phyloP scores from a whole-genome alignment of 352 stramenopile species.

The Globisporangium orthogonon region DNA sequence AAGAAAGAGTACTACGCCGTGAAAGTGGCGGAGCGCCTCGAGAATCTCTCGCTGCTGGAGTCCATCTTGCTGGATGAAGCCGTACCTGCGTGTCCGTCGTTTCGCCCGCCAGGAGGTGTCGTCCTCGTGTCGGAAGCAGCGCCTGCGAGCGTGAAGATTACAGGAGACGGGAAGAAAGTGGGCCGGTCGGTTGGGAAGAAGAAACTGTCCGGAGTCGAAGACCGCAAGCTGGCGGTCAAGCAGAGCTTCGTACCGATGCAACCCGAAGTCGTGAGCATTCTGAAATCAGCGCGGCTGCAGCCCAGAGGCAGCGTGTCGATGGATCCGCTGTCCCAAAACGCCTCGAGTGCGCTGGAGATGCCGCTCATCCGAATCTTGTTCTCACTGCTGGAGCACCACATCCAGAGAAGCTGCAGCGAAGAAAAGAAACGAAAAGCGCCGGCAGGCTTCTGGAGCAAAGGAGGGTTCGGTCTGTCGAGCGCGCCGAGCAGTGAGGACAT shows the following conservation, averaged over 20 bases:
- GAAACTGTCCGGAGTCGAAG: conserved; percentile 5
- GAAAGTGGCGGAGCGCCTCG: conserved; percentile 36
- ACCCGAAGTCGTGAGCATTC: conserved; percentile 27
- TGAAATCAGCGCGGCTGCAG: conserved; percentile 18
- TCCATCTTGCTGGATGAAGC: conserved; percentile 30
- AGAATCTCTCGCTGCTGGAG: conserved; percentile 37
- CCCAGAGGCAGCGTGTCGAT: not conserved
- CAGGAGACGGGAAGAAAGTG: conserved; percentile 15
- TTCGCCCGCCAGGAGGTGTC: conserved; percentile 19
- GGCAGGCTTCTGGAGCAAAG: conserved; percentile 6
- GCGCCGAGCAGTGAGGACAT: conserved; percentile 6
- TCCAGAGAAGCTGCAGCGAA: conserved; percentile 11
- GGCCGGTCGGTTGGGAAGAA: conserved; percentile 18
- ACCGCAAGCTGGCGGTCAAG: conserved; percentile 17
- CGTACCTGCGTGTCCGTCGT: conserved; percentile 19
- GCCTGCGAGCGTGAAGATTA: conserved; percentile 2
- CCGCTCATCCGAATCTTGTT: conserved; percentile 14
- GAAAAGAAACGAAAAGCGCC: conserved; percentile 5
- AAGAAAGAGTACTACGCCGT: conserved; percentile 19
- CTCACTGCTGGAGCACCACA: conserved; percentile 12
- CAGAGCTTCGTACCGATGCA: conserved; percentile 26
- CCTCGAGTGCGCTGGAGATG: conserved; percentile 3
- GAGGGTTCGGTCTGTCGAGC: not conserved
- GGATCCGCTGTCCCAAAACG: conserved; percentile 6
- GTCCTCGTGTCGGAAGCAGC: conserved; percentile 2